Evolutionary conservation across 2,329 filamentous ascomycete genomes (phyloP).

Genomic region (Talaromyces sp.): DNA sequence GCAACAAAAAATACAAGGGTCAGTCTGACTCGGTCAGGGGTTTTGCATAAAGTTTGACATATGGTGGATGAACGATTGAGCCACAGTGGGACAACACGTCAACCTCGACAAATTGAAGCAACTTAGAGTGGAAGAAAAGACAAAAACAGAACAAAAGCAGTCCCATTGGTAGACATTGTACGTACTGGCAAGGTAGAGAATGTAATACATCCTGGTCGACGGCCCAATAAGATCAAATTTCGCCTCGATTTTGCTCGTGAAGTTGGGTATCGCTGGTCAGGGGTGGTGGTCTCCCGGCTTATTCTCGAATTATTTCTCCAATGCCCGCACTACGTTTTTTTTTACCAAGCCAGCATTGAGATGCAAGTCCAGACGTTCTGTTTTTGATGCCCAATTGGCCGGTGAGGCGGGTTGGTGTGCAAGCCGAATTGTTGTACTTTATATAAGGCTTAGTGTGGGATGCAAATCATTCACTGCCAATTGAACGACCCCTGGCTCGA

Average conservation of each 20-base stretch:
- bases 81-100: not conserved
- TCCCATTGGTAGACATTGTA: conserved; percentile 22
- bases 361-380: not conserved
- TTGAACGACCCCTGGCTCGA: not conserved
- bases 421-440: not conserved
- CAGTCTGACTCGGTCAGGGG: too few relatives aligned
- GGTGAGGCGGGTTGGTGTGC: not conserved
- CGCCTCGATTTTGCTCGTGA: conserved; percentile 15
- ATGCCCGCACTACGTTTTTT: not conserved
- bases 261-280: not conserved
- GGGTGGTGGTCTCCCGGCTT: not conserved
- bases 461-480: not conserved
- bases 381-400: not conserved
- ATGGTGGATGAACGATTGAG: not conserved
- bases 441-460: not conserved
- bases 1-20: conserved; percentile 17
- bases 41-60: not conserved
- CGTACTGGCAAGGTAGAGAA: conserved; percentile 70
- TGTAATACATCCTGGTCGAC: conserved; percentile 39
- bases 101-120: not conserved
- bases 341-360: not conserved
- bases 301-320: not conserved
- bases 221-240: not conserved
- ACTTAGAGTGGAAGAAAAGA: not conserved
- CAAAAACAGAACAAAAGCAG: not conserved